Evolutionary conservation across 2,329 filamentous ascomycete genomes (phyloP).

Genomic region (Ophiocordyceps sinensis): DNA sequence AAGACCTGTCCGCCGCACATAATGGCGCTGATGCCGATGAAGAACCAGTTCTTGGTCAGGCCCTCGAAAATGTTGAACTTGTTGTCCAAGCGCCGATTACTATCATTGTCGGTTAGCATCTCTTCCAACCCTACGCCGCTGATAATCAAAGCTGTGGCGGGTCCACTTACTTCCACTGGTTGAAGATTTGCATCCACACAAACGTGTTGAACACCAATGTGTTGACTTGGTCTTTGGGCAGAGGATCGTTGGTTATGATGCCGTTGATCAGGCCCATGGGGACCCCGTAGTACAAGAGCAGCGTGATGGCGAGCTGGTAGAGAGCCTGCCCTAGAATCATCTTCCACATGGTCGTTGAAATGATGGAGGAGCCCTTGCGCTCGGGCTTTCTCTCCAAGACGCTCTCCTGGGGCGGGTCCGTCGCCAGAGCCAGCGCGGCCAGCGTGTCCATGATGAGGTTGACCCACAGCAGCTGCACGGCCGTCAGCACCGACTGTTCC

Average conservation of each 20-base stretch:
- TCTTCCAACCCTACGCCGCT: background rate
- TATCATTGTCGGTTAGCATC: constrained; percentile 12
- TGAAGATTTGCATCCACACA: constrained; percentile 99
- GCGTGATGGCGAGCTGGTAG: constrained; percentile 70
- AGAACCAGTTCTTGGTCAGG: constrained; percentile 73
- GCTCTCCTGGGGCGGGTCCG: constrained; percentile 72
- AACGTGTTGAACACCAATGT: constrained; percentile 96
- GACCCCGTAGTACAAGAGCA: constrained; percentile 70
- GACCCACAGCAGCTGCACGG: constrained; percentile 89
- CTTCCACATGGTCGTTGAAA: constrained; percentile 95
- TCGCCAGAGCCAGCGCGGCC: constrained; percentile 75
- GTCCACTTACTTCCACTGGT: constrained; percentile 72
- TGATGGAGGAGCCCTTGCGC: constrained; percentile 42
- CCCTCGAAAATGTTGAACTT: constrained; percentile 92
- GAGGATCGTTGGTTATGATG: constrained; percentile 34
- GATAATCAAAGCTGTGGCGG: background rate
- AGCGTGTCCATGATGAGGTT: constrained; percentile 97
- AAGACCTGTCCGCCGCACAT: constrained; percentile 84
- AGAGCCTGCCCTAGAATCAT: constrained; percentile 92
- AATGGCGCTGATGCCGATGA: constrained; percentile 68
- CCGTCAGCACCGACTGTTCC: constrained; percentile 65
- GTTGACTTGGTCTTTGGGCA: constrained; percentile 35
- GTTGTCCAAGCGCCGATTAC: constrained; percentile 87
- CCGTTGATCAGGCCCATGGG: constrained; percentile 17
- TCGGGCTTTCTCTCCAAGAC: constrained; percentile 65